Conservation (phyloP, 1,139 yeast species). For the Blastobotrys persicus region DNA sequence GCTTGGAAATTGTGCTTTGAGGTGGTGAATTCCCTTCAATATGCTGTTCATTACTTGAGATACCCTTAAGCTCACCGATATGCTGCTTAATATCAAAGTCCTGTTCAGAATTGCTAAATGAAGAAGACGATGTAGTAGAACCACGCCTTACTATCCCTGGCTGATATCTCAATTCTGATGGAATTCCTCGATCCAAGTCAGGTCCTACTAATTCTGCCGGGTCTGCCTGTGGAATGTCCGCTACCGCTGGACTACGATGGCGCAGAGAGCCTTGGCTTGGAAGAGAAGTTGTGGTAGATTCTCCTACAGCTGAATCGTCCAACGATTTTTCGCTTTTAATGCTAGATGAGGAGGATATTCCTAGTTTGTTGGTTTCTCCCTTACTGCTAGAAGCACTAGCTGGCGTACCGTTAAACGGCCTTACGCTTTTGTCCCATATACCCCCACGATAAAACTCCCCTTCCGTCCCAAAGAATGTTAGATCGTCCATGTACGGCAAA, state of each 20-base stretch:
- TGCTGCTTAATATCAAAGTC: constrained; percentile 16
- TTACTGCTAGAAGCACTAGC: not conserved
- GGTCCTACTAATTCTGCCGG: constrained; percentile 2
- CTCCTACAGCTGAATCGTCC: not conserved
- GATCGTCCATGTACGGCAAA: constrained; percentile 84
- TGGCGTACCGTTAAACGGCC: not conserved
- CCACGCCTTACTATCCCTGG: not conserved
- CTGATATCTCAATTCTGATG: not conserved
- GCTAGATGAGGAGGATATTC: not conserved
- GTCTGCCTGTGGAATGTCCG: constrained; percentile 1
- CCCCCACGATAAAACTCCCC: constrained; percentile 83
- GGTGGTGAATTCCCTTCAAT: constrained; percentile 5
- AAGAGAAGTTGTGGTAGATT: constrained; percentile 10
- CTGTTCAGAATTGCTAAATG: not conserved
- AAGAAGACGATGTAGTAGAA: not conserved
- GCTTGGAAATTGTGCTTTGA: constrained; percentile 2
- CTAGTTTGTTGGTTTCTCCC: not conserved
- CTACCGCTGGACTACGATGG: not conserved
- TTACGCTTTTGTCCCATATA: constrained; percentile 60
- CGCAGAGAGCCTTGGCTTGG: constrained; percentile 1
- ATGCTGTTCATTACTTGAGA: not conserved
- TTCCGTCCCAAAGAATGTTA: constrained; percentile 63
- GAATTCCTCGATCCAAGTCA: constrained; percentile 1
- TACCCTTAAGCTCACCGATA: constrained; percentile 24
- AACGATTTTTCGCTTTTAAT: not conserved